Conservation (phyloP, 352 stramenopile species). For the Phytophthora multivora region DNA sequence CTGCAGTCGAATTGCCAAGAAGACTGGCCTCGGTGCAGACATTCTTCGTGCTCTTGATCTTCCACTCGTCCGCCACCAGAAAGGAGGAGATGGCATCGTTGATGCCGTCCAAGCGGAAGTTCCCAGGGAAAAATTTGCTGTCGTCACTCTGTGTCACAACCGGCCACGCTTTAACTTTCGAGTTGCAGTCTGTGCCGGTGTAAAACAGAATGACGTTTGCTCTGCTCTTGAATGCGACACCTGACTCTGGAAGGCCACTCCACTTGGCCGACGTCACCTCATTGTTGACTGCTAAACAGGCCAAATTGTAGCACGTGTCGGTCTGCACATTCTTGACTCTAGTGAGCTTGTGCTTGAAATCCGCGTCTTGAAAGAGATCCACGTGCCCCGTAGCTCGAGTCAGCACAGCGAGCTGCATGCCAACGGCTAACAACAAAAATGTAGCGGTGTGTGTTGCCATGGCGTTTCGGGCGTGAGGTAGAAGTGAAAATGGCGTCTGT, state of each 20-base stretch:
- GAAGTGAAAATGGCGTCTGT: neutral
- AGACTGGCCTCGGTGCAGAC: neutral
- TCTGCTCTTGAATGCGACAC: neutral
- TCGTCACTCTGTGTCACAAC: conserved; percentile 1
- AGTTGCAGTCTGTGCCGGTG: neutral
- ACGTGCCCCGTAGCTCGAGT: conserved; percentile 7
- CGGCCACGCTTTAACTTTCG: neutral
- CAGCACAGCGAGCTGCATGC: neutral
- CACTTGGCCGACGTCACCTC: conserved; percentile 5
- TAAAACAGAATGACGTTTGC: neutral
- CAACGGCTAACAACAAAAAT: neutral
- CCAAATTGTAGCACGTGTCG: conserved; percentile 15
- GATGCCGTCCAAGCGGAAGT: conserved; percentile 3
- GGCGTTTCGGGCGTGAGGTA: neutral
- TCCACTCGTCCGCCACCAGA: neutral
- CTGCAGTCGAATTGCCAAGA: neutral
- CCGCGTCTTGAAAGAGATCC: conserved; percentile 10
- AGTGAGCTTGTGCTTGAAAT: conserved; percentile 13
- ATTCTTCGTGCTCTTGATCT: neutral
- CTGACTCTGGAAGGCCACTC: conserved; percentile 6
- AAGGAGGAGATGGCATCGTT: conserved; percentile 9
- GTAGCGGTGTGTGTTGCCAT: neutral
- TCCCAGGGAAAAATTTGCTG: neutral
- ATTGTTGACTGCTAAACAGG: neutral
- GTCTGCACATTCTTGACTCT: conserved; percentile 4